These are phyloP conservation scores for Tetrapyrgos nigripes DNA, from an alignment of 1,284 basidiomycete species.

Conservation along the genomic window DNA sequence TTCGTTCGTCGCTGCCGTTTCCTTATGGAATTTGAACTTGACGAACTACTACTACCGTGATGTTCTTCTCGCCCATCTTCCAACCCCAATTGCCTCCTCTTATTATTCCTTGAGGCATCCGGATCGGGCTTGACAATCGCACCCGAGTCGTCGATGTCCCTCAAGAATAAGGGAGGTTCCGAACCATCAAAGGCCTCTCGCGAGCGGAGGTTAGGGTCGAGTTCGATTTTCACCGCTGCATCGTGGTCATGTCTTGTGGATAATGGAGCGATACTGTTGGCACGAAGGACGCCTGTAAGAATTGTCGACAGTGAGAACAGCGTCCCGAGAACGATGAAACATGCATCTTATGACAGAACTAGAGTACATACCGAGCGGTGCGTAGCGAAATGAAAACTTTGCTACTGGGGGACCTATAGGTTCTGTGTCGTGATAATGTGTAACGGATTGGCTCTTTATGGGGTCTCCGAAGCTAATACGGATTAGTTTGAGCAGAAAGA, in stretches of 20 bases:
- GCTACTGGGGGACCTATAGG: slow-evolving; percentile 5
- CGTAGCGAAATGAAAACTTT: slow-evolving; percentile 5
- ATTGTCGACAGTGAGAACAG: neutral
- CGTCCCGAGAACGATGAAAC: neutral
- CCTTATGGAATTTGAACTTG: too few relatives aligned
- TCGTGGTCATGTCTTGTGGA: neutral
- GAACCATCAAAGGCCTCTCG: too few relatives aligned
- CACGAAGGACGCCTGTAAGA: slow-evolving; percentile 4
- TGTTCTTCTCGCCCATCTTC: neutral
- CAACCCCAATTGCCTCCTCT: too few relatives aligned
- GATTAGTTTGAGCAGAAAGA: neutral
- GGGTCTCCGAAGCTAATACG: slow-evolving; percentile 3
- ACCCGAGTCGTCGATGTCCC: neutral
- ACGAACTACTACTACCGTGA: too few relatives aligned
- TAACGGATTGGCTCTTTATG: neutral
- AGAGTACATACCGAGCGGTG: slow-evolving; percentile 1
- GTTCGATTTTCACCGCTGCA: neutral
- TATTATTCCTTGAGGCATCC: too few relatives aligned
- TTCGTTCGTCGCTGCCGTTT: too few relatives aligned
- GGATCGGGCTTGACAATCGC: neutral
- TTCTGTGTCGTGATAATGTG: slow-evolving; percentile 1
- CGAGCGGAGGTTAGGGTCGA: neutral
- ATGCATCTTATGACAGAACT: neutral
- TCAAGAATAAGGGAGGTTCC: neutral
- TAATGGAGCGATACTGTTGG: slow-evolving; percentile 7